These are phyloP conservation scores for Podospora comata DNA, from an alignment of 495 filamentous ascomycete genomes.

Conservation along the genomic window DNA sequence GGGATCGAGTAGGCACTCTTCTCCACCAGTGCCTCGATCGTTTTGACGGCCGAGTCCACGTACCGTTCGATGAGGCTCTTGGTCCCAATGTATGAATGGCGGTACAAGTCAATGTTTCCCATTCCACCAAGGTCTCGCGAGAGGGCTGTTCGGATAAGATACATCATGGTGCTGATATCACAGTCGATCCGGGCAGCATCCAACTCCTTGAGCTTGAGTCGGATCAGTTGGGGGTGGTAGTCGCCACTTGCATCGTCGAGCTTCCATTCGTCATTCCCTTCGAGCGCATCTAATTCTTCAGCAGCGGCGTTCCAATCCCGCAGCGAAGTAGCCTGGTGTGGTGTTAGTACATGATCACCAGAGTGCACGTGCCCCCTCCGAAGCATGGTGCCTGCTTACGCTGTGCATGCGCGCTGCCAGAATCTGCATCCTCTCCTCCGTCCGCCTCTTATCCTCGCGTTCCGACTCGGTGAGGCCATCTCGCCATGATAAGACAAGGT, in stretches of 20 bases:
- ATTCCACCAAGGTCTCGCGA: conserved; percentile 82
- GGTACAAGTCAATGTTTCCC: conserved; percentile 78
- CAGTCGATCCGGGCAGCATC: conserved; percentile 70
- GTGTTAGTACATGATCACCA: conserved; percentile 5
- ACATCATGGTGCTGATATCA: conserved; percentile 71
- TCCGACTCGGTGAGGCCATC: conserved; percentile 58
- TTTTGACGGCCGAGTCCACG: conserved; percentile 70
- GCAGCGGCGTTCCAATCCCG: conserved; percentile 67
- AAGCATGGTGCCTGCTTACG: conserved; percentile 32
- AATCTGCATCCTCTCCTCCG: conserved; percentile 61
- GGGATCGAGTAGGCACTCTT: conserved; percentile 50
- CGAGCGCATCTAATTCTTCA: conserved; percentile 72
- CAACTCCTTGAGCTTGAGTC: conserved; percentile 65
- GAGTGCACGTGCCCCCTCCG: background rate
- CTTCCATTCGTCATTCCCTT: conserved; percentile 84
- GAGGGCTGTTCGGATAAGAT: conserved; percentile 74
- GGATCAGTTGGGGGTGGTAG: conserved; percentile 67
- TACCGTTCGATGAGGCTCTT: conserved; percentile 84
- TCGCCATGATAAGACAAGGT: conserved; percentile 47
- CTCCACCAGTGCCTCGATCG: conserved; percentile 67
- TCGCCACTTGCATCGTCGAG: conserved; percentile 51
- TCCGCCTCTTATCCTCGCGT: conserved; percentile 45
- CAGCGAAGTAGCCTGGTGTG: conserved; percentile 56
- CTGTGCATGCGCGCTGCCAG: conserved; percentile 60
- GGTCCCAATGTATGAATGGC: conserved; percentile 80